These are phyloP conservation scores for Thermoascus crustaceus DNA, from an alignment of 2,329 filamentous ascomycete genomes.

Conservation along the genomic window DNA sequence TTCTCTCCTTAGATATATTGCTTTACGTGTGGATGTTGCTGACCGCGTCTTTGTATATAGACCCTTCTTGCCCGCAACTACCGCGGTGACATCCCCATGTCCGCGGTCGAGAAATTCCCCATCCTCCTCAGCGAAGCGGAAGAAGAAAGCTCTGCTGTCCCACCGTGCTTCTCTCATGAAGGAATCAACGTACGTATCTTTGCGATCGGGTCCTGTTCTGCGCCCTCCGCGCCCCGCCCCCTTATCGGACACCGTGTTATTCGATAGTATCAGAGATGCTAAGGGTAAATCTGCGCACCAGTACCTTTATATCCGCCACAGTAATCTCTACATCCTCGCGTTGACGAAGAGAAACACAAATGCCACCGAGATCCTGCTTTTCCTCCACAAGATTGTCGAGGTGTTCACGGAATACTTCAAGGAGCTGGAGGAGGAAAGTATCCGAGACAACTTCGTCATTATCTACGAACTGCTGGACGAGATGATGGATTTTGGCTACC, in stretches of 20 bases:
- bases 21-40: constrained; percentile 6
- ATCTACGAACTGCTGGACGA: constrained; percentile 98
- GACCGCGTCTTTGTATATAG: constrained; percentile 40
- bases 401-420: constrained; percentile 99
- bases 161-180: constrained; percentile 96
- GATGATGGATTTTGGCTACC: constrained; percentile 99
- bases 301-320: constrained; percentile 99
- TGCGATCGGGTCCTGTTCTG: constrained; percentile 5
- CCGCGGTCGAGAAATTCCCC: constrained; percentile 95
- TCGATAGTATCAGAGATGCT: too few relatives aligned
- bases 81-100: constrained; percentile 97
- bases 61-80: constrained; percentile 98
- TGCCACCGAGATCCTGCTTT: constrained; percentile 94
- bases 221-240: constrained; percentile 5
- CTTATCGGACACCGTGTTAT: too few relatives aligned
- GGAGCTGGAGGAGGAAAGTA: constrained; percentile 95
- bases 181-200: constrained; percentile 86
- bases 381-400: constrained; percentile 95
- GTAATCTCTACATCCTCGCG: constrained; percentile 96
- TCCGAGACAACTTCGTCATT: constrained; percentile 97
- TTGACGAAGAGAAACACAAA: constrained; percentile 98
- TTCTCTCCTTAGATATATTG: not conserved
- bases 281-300: constrained; percentile 27
- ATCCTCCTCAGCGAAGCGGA: constrained; percentile 93
- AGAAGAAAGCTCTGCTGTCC: constrained; percentile 96